Evolutionary conservation across 208 protist genomes (phyloP).

Genomic region (Giardia duodenalis): DNA sequence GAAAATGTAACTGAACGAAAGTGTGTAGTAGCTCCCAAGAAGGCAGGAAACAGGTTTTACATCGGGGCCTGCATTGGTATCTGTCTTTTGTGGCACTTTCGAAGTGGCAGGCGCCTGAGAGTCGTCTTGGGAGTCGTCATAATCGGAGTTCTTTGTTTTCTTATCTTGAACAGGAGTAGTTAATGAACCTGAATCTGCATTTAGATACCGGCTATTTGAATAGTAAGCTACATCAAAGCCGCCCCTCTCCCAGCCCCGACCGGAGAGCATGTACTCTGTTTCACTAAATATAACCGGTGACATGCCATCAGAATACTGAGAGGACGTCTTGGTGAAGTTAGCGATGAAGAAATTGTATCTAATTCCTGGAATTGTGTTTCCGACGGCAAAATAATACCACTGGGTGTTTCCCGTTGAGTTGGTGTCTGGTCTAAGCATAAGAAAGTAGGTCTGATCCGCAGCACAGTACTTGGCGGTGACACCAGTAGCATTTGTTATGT

Average conservation of each 20-base stretch:
- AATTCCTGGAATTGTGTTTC: conserved; percentile 38
- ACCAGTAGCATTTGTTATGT: not conserved
- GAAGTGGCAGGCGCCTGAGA: no score
- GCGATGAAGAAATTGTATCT: conserved; percentile 50
- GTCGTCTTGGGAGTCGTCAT: no score
- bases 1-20: not conserved
- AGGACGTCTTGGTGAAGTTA: conserved; percentile 48
- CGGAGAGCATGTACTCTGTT: conserved; percentile 26
- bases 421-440: conserved; percentile 47
- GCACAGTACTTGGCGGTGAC: not conserved
- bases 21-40: not conserved
- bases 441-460: conserved; percentile 42
- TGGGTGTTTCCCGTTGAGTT: conserved; percentile 49
- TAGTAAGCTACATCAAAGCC: conserved; percentile 22
- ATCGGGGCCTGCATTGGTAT: conserved; percentile 16
- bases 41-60: conserved; percentile 38
- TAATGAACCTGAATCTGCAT: no score
- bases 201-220: conserved; percentile 33
- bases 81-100: no score
- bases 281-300: conserved; percentile 41
- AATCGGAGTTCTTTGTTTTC: no score
- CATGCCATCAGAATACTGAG: conserved; percentile 50
- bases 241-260: not conserved
- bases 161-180: no score
- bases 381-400: conserved; percentile 52